Evolutionary conservation across 2,329 filamentous ascomycete genomes (phyloP), one percentile per base, ranked within the genome.

Genomic region (Gremmenia infestans): DNA sequence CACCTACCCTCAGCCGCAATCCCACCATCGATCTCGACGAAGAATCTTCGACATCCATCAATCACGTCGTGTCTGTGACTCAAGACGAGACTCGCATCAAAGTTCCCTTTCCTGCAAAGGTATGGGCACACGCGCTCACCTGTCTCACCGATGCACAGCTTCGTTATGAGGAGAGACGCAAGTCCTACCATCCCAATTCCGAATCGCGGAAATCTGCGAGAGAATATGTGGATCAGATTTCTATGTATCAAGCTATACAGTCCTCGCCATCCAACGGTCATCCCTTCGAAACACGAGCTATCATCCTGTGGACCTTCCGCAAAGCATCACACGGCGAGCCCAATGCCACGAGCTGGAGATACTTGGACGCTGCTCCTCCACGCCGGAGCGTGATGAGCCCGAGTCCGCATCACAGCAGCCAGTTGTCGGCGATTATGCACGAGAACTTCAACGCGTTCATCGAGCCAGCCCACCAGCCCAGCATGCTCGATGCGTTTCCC

Each of bases 201-300:
- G 5, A 64, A 57, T 15, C 69, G 69, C 22, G 78, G 32, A 53
- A 54, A 37, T 57, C 78, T 1, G 78, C 79, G 60, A 79, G 80
- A 64, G 80, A 84, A 45, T 74, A 85, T 55, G 76, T 86, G 51
- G 75, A 78, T 61, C 79, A 80, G 68, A 81, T 86, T 47, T 81
- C 81, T 67, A 86, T 86, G 83, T 82, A 84, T 68, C 83, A 87
- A 68, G 83, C 86, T 72, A 76, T 86, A 37, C 85, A 79, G 77
- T 85, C 81, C 3, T 72, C 74, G 12, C 70, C 79, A 4, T 77
- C 77, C 5, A 74, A 76, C 55, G 72, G 63, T 39, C 48, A 50
- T 73, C 63, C 63, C 4, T 86, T 81, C 80, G 77, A 74, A 9
- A 78, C 81, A n/a, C 79, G 82, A 50, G 78, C 76, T 36, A 78